A percentile compares a stretch with the other conserved stretches of the same genome.
These are phyloP conservation scores for Cetradonia linearis DNA, from an alignment of 495 filamentous ascomycete genomes.

Conservation along the genomic window DNA sequence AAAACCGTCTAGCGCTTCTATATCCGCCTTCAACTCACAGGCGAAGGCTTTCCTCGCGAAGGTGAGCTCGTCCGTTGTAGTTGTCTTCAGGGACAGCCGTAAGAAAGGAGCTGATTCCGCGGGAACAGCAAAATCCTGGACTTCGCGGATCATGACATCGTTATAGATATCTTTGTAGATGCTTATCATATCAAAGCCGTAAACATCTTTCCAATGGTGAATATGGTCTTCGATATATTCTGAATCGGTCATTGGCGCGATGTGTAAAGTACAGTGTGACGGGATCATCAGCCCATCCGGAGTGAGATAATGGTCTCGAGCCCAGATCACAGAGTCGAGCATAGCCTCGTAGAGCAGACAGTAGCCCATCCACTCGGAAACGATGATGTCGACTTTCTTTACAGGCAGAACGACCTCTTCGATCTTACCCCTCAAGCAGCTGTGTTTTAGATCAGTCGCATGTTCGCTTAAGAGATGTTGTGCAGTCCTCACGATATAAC, in stretches of 20 bases:
- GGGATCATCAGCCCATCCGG: slow-evolving; percentile 79
- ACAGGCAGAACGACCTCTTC: slow-evolving; percentile 78
- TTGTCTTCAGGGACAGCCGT: slow-evolving; percentile 45
- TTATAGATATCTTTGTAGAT: slow-evolving; percentile 50
- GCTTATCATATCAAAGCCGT: slow-evolving; percentile 47
- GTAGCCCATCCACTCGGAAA: slow-evolving; percentile 98
- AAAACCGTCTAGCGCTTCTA: slow-evolving; percentile 50
- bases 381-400: slow-evolving; percentile 82
- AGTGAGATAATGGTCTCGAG: slow-evolving; percentile 71
- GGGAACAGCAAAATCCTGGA: slow-evolving; percentile 35
- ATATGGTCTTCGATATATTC: slow-evolving; percentile 60
- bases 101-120: slow-evolving; percentile 44
- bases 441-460: slow-evolving; percentile 22
- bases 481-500: slow-evolving; percentile 55
- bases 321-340: slow-evolving; percentile 87
- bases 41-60: slow-evolving; percentile 46
- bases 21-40: slow-evolving; percentile 42
- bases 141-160: slow-evolving; percentile 46
- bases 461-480: neutral
- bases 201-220: slow-evolving; percentile 61
- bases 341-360: slow-evolving; percentile 88
- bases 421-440: slow-evolving; percentile 74
- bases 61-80: slow-evolving; percentile 45
- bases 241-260: slow-evolving; percentile 76
- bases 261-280: slow-evolving; percentile 74